Base-by-base conservation (phyloP, 768 basidiomycete genomes). In the Amanita thiersii region DNA sequence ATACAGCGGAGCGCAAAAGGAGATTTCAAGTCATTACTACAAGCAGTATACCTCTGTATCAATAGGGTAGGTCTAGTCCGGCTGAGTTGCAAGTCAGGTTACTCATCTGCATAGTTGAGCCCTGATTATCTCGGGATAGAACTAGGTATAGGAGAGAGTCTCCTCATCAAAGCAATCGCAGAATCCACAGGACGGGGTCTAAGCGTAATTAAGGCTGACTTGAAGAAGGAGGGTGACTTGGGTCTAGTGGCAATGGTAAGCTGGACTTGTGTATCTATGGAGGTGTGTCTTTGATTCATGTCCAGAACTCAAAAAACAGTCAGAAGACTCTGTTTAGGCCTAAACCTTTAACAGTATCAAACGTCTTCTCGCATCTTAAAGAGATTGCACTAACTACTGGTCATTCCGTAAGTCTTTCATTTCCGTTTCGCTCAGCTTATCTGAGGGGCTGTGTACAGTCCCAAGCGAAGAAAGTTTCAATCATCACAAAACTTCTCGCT, bases 41-140 rank as follows among this genome's bases (percentile, higher is more conserved):
- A 92, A 53, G 78, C 81, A 1, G 84, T 99, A 2, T 99, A 99
- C 55, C 72, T 99, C 1, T 98, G 96, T 57, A 97, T 98, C 56
- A 99, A 99, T 56, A 70, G 92, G 46, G 92, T 97, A 57, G 40
- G 79, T 60, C 26, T 31, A 9, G 34, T 36, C 35, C 28, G 48
- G 20, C 37, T 33, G 41, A 8, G 25, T 12, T 34, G n/a, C 6
- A 20, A 23, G 5, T 35, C 11, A 23, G 31, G 10, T 5, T 14
- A 39, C 43, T 54, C 1, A 56, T 24, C 31, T 17, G 18, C 9
- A 12, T 56, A 97, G 93, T 59, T 98, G 43, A 82, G 90, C 51
- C 93, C 96, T 11, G 96, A 98, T 58, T 98, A 98, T 59, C 69
- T 88, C 45, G 93, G 94, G 20, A 70, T 97, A 39, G 94, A 99